A percentile compares a stretch with the other conserved stretches of the same genome.
Evolutionary conservation across 768 basidiomycete species (phyloP).

Genomic region (Leccinellum rugosiceps): DNA sequence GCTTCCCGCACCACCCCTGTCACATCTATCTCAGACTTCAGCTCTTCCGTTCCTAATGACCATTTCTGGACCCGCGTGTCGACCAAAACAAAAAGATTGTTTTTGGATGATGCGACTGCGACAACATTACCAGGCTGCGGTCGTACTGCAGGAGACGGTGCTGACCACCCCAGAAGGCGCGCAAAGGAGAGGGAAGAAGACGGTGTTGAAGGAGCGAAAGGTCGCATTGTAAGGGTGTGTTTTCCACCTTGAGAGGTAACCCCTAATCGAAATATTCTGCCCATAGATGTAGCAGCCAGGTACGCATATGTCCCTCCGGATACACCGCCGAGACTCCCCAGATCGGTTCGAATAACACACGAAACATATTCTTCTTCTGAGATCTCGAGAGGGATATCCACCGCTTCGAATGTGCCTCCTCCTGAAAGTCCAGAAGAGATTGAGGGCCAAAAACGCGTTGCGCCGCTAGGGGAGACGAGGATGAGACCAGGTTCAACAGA

Average conservation of each 20-base stretch:
- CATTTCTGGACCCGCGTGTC: slow-evolving; percentile 69
- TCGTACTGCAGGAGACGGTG: slow-evolving; percentile 35
- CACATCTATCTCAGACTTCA: slow-evolving; percentile 56
- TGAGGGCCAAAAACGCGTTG: slow-evolving; percentile 84
- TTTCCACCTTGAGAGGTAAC: slow-evolving; percentile 69
- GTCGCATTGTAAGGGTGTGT: slow-evolving; percentile 53
- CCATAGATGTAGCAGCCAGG: slow-evolving; percentile 64
- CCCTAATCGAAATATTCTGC: slow-evolving; percentile 60
- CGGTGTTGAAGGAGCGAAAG: slow-evolving; percentile 53
- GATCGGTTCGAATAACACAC: slow-evolving; percentile 62
- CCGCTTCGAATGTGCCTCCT: slow-evolving; percentile 56
- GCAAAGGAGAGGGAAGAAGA: slow-evolving; percentile 42
- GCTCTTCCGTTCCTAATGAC: slow-evolving; percentile 52
- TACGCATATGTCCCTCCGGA: slow-evolving; percentile 33
- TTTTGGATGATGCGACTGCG: slow-evolving; percentile 52
- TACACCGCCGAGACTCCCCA: slow-evolving; percentile 33
- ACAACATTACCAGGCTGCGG: slow-evolving; percentile 61
- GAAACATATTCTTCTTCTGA: slow-evolving; percentile 59
- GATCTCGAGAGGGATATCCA: slow-evolving; percentile 43
- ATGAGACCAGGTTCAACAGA: slow-evolving; percentile 79
- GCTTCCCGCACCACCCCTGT: slow-evolving; percentile 44
- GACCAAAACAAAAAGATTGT: slow-evolving; percentile 65
- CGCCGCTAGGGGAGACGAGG: slow-evolving; percentile 66
- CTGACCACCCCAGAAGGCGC: slow-evolving; percentile 41
- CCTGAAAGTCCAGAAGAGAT: slow-evolving; percentile 82